Conservation (phyloP, 176 grass and related monocot genomes). For the Avena insularis region DNA sequence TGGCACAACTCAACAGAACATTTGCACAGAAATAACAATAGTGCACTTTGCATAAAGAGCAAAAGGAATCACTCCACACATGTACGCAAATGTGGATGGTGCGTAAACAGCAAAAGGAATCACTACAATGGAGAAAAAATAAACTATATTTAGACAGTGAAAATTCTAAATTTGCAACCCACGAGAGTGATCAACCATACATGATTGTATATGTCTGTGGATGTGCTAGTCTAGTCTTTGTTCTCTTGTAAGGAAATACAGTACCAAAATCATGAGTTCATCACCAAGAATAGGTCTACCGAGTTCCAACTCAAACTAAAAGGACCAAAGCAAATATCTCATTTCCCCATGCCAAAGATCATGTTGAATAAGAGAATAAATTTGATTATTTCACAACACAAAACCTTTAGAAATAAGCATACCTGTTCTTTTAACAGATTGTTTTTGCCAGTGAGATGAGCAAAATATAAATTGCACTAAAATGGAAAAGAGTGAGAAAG, state of each 20-base stretch:
- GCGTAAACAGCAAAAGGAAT: background rate
- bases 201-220: background rate
- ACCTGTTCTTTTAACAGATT: background rate
- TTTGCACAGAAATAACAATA: background rate
- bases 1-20: conserved; percentile 1
- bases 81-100: background rate
- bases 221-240: background rate
- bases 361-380: conserved; percentile 1
- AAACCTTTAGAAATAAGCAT: background rate
- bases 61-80: conserved; percentile 2
- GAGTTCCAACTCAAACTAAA: background rate
- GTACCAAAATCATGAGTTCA: conserved; percentile 18
- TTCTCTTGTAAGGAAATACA: background rate
- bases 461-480: conserved; percentile 17
- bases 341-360: background rate
- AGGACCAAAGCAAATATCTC: background rate
- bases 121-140: background rate
- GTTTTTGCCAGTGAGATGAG: conserved; percentile 14
- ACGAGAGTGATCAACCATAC: conserved; percentile 22
- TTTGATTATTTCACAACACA: conserved; percentile 1
- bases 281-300: conserved; percentile 10
- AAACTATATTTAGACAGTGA: conserved; percentile 17
- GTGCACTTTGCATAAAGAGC: conserved; percentile 24
- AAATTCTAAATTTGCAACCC: background rate
- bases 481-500: conserved; percentile 27